A percentile compares a stretch with the other conserved stretches of the same genome.
Conservation (phyloP, 2,329 filamentous ascomycete species). For the Scedosporium minutisporum region DNA sequence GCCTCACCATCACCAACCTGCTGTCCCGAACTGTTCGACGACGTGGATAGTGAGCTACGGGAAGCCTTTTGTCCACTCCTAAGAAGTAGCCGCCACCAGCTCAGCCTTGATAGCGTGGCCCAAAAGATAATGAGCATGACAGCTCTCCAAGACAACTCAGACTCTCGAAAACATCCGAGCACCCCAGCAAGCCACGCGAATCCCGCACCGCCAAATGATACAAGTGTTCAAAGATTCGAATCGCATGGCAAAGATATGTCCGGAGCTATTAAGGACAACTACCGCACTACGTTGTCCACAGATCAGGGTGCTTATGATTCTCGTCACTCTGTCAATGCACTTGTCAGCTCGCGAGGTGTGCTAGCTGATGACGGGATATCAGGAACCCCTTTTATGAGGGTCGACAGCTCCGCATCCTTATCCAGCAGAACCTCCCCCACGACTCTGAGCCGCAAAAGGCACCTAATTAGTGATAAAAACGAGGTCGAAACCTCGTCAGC, state of each 20-base stretch:
- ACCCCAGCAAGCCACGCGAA: no score
- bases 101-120: conserved; percentile 34
- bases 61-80: conserved; percentile 40
- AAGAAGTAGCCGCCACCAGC: conserved; percentile 26
- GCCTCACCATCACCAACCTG: conserved; percentile 29
- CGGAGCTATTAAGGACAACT: not conserved
- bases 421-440: not conserved
- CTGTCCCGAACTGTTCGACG: conserved; percentile 34
- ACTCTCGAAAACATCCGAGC: no score
- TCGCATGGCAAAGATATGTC: not conserved
- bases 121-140: conserved; percentile 30
- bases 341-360: not conserved
- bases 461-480: not conserved
- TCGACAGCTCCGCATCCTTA: conserved; percentile 23
- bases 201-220: no score
- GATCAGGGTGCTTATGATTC: not conserved
- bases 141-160: not conserved
- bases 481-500: not conserved
- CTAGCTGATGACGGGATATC: conserved; percentile 41
- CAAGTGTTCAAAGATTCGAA: no score
- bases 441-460: conserved; percentile 1
- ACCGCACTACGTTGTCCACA: not conserved
- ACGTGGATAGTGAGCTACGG: conserved; percentile 37
- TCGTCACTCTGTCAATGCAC: not conserved
- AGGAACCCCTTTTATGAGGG: conserved; percentile 43